These are phyloP conservation scores for Globisporangium okanoganense DNA, from an alignment of 352 stramenopile species.

Conservation along the genomic window DNA sequence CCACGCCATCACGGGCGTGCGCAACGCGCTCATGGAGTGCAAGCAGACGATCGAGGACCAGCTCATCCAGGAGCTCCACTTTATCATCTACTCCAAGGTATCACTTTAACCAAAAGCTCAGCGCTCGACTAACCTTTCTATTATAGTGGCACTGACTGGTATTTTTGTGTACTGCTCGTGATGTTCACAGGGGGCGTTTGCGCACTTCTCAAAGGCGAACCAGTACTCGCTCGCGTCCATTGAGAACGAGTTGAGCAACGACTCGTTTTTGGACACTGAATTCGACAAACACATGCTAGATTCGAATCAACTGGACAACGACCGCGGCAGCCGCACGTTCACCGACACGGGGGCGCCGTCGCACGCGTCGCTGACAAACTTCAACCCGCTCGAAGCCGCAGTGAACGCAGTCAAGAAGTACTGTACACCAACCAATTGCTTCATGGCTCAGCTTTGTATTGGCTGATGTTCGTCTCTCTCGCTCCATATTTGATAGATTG, in stretches of 20 bases:
- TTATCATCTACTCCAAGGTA: constrained; percentile 72
- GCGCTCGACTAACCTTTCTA: too few relatives aligned
- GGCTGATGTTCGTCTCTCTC: background rate
- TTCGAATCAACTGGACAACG: constrained; percentile 22
- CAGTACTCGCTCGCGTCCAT: constrained; percentile 69
- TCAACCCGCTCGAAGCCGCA: constrained; percentile 47
- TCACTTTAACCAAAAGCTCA: background rate
- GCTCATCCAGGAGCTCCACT: constrained; percentile 66
- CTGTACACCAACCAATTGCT: constrained; percentile 10
- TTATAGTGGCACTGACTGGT: background rate
- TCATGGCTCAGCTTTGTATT: background rate
- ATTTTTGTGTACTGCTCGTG: background rate
- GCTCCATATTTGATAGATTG: constrained; percentile 39
- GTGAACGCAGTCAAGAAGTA: constrained; percentile 71
- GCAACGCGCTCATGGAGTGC: constrained; percentile 81
- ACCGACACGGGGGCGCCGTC: constrained; percentile 10
- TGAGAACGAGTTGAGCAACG: constrained; percentile 64
- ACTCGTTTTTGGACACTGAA: constrained; percentile 52
- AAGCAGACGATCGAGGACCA: constrained; percentile 82
- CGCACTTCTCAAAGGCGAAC: constrained; percentile 58
- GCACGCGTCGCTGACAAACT: background rate
- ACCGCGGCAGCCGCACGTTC: constrained; percentile 20
- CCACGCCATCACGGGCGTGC: constrained; percentile 66
- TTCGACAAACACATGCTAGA: constrained; percentile 54
- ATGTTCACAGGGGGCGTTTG: constrained; percentile 37